Percentiles rank a stretch among this genome's conserved stretches.
Evolutionary conservation across 257 asterid species (phyloP).

Genomic region (Solanum piurae): DNA sequence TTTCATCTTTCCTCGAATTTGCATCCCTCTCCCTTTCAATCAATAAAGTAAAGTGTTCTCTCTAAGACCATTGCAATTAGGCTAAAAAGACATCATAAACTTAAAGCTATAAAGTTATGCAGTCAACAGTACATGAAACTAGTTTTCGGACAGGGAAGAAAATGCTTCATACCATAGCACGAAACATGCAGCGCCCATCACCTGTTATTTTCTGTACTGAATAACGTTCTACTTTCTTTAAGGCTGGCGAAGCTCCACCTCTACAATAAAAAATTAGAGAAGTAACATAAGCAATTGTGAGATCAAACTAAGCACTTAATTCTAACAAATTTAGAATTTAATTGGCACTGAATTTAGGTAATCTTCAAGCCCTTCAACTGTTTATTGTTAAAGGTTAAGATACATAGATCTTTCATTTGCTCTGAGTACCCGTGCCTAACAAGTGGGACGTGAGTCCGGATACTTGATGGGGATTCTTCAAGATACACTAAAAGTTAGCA

Average conservation of each 20-base stretch:
- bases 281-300: not conserved
- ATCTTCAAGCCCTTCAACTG: not conserved
- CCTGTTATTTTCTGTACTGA: conserved; percentile 81
- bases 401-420: not conserved
- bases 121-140: not conserved
- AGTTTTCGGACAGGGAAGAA: not conserved
- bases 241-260: conserved; percentile 46
- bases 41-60: not conserved
- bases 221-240: conserved; percentile 63
- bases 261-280: conserved; percentile 9
- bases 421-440: not conserved
- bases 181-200: conserved; percentile 91
- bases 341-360: not conserved
- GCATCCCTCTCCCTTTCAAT: not conserved
- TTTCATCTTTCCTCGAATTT: not conserved
- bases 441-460: too few species aligned
- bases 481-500: not conserved
- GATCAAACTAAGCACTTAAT: not conserved
- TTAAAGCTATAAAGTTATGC: not conserved
- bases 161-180: conserved; percentile 70
- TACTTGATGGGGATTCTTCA: not conserved
- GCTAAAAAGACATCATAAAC: not conserved
- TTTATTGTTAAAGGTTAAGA: not conserved
- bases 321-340: not conserved
- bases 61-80: not conserved